Conservation (phyloP, 805 yeast genomes). For the Hanseniaspora thailandica region DNA sequence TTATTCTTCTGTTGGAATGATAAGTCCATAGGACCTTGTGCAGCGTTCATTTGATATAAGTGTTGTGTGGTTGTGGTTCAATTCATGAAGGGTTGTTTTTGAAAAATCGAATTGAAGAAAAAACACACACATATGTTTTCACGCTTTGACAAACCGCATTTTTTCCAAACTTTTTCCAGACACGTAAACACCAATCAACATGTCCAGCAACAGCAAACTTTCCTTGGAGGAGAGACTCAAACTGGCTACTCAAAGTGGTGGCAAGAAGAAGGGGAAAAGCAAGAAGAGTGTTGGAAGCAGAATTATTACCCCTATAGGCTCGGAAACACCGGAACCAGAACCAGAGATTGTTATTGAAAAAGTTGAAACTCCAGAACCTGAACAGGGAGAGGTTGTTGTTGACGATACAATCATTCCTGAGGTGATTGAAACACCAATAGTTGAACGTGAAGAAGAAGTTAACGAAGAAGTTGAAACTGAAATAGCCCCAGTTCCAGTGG, state of each 20-base stretch:
- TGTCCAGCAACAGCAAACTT: conserved; percentile 41
- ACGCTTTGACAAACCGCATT: too few species aligned
- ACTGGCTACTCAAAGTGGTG: conserved; percentile 50
- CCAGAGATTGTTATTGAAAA: background rate
- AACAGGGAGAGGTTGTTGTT: background rate
- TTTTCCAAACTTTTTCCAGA: too few species aligned
- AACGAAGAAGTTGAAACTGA: background rate
- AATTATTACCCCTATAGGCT: background rate
- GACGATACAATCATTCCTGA: background rate
- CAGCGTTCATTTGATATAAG: background rate
- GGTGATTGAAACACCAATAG: background rate
- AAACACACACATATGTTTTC: too few species aligned
- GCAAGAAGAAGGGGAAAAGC: conserved; percentile 23
- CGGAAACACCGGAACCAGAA: background rate
- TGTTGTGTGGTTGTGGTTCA: background rate
- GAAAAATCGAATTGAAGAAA: too few species aligned
- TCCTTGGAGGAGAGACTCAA: conserved; percentile 80
- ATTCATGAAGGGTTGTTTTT: background rate
- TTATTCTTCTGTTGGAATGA: background rate
- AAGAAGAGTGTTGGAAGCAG: conserved; percentile 19
- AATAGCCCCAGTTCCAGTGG: background rate
- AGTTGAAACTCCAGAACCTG: background rate
- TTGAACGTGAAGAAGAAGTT: too few species aligned
- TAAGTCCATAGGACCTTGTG: background rate
- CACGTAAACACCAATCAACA: background rate